Base-by-base conservation (phyloP, 768 basidiomycete species). In the Boletus fagicola region DNA sequence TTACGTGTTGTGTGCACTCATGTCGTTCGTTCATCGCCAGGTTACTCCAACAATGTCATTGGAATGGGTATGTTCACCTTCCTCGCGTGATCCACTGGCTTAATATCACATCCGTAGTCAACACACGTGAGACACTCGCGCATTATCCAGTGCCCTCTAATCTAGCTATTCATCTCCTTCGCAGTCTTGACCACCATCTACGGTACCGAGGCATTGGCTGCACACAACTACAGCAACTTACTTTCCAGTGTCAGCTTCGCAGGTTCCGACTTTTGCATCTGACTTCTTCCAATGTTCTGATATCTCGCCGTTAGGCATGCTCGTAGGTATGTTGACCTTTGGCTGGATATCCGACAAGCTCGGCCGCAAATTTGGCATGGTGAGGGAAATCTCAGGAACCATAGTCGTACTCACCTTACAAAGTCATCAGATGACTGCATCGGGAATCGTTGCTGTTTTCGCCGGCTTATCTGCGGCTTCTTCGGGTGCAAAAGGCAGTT, bases 361-460 rank as follows among this genome's bases (percentile, higher is more conserved):
- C 60, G 93, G 94, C 13, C 81, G 88, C 49, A 95, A 94, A 66
- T 88, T 87, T 63, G 92, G 92, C 62, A 94, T 94, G 92, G 87
- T 88, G 56, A 51, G 78, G 11, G 4, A 16, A 5, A n/a, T 24
- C 10, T 48, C 44, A 24, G 26, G 40, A 53, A 8, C 7, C 16
- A n/a, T 13, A 2, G 12, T 22, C 18, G 33, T 38, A 35, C 48
- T 49, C 53, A 64, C 49, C 61, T 68, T 60, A 61, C 58, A 43
- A 45, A 28, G 12, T 58, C 10, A 53, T 35, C 55, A 90, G 90
- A 90, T 93, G 85, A 64, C 82, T 26, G 92, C 93, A 5, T 85
- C 92, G 2, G 86, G 77, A 28, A 94, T 95, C 61, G 90, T 96
- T 49, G 85, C 85, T 16, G 68, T 96, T 22, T 96, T 96, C 75